These are phyloP conservation scores for Madurella mycetomatis DNA, from an alignment of 2,329 filamentous ascomycete species.

Conservation along the genomic window DNA sequence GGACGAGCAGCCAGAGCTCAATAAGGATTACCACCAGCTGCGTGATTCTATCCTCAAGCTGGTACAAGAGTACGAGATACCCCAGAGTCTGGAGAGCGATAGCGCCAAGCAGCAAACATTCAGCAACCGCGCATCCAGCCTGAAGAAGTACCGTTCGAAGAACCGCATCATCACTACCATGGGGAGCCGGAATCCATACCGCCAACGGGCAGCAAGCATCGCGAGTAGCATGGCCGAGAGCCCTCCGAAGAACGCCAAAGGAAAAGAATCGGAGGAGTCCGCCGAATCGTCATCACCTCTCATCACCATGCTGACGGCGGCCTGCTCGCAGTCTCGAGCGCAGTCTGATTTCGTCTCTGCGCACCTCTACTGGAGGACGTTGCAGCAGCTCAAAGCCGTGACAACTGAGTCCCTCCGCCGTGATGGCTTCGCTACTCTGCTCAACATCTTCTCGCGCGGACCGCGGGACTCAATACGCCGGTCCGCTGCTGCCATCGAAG, in stretches of 20 bases:
- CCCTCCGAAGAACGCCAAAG: constrained; percentile 27
- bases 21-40: constrained; percentile 76
- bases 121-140: constrained; percentile 63
- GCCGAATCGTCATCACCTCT: constrained; percentile 42
- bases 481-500: constrained; percentile 68
- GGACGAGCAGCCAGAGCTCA: constrained; percentile 58
- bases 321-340: constrained; percentile 70
- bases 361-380: constrained; percentile 79
- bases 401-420: constrained; percentile 57
- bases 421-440: constrained; percentile 65
- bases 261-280: constrained; percentile 26
- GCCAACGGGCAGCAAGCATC: constrained; percentile 30
- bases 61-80: constrained; percentile 77
- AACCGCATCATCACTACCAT: constrained; percentile 54
- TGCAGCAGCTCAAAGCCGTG: constrained; percentile 66
- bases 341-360: constrained; percentile 79
- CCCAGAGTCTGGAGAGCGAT: constrained; percentile 59
- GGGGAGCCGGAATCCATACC: constrained; percentile 57
- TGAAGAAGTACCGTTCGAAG: constrained; percentile 57
- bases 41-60: constrained; percentile 76
- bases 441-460: constrained; percentile 70
- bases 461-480: constrained; percentile 65
- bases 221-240: constrained; percentile 29
- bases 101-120: constrained; percentile 56
- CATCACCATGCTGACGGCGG: constrained; percentile 70